Base-by-base conservation (phyloP, 1,139 yeast species). In the Zygoascus meyerae region DNA sequence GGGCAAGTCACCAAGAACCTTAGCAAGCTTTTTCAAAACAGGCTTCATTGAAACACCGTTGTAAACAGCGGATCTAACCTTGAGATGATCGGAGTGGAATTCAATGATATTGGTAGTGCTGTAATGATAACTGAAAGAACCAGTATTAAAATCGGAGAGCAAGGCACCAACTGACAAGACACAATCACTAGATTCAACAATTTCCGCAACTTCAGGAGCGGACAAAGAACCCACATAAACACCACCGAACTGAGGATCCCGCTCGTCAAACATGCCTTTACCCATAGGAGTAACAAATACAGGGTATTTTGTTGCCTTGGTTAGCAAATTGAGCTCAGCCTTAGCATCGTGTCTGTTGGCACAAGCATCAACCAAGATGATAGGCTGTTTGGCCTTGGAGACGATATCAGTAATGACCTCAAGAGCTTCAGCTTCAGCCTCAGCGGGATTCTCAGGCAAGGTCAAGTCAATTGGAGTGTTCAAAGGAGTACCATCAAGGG, bases 221-320 rank as follows among this genome's bases (percentile, higher is more conserved):
- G 95, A 81, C 60, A 86, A 71, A 14, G 86, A 76, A 56, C 95
- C 95, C 52, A 86, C 86, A 64, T 86, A 86, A 48, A 83, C 90
- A 67, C 95, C 95, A 55, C 89, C 92, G 66, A 79, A 86, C 65
- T 90, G 73, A 50, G 83, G 78, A 64, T 83, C 74, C 52, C 73
- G 73, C 70, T 86, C 95, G 68, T 83, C 81, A 61, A 85, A 78
- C 36, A 78, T 75, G 53, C 89, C 84, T 70, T 86, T 86, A 68
- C 95, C 95, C 95, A 86, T 85, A 55, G 95, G 95, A 45, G 95
- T 86, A 48, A 84, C 84, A 69, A 78, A 86, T 32, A 83, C 85
- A 34, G 95, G 94, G 79, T 81, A 86, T 64, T 83, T 81, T 42
- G 95, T 84, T 46, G 70, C 61, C 56, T 79, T 78, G 48, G 84